phyloP scores from a whole-genome alignment of 192 early-diverging fungal genomes.

The Backusella mclennaniae region DNA sequence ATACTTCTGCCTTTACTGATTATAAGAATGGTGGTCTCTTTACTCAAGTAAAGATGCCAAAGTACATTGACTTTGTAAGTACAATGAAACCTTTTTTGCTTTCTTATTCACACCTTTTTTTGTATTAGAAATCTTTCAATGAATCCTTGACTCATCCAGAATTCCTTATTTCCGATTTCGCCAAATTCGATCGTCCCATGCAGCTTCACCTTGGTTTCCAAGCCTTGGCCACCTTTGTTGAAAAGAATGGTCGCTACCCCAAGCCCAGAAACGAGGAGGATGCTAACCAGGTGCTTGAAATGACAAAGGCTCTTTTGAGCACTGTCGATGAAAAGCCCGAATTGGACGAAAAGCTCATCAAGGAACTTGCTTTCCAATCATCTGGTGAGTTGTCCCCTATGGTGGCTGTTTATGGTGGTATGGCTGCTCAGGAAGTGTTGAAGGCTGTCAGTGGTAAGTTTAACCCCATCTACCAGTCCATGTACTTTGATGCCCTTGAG shows the following conservation, averaged over 20 bases:
- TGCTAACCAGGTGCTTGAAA: slow-evolving; percentile 72
- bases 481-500: slow-evolving; percentile 98
- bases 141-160: slow-evolving; percentile 82
- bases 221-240: slow-evolving; percentile 82
- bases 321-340: slow-evolving; percentile 70
- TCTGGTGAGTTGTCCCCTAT: slow-evolving; percentile 92
- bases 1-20: slow-evolving; percentile 70
- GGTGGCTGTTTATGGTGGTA: slow-evolving; percentile 94
- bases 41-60: slow-evolving; percentile 95
- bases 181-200: slow-evolving; percentile 95
- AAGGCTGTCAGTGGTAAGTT: slow-evolving; percentile 97
- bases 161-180: slow-evolving; percentile 88
- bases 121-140: slow-evolving; percentile 59
- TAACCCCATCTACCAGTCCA: slow-evolving; percentile 83
- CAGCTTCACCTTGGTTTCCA: slow-evolving; percentile 94
- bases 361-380: slow-evolving; percentile 85
- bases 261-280: slow-evolving; percentile 84
- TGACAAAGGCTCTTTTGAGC: slow-evolving; percentile 74
- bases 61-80: slow-evolving; percentile 78
- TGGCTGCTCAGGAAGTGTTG: slow-evolving; percentile 97
- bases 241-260: slow-evolving; percentile 71
- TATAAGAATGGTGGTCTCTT: slow-evolving; percentile 89
- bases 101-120: background rate
- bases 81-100: background rate
- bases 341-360: slow-evolving; percentile 84